These are phyloP conservation scores for Aphanoascus verrucosus DNA, from an alignment of 2,329 filamentous ascomycete species.

Conservation along the genomic window DNA sequence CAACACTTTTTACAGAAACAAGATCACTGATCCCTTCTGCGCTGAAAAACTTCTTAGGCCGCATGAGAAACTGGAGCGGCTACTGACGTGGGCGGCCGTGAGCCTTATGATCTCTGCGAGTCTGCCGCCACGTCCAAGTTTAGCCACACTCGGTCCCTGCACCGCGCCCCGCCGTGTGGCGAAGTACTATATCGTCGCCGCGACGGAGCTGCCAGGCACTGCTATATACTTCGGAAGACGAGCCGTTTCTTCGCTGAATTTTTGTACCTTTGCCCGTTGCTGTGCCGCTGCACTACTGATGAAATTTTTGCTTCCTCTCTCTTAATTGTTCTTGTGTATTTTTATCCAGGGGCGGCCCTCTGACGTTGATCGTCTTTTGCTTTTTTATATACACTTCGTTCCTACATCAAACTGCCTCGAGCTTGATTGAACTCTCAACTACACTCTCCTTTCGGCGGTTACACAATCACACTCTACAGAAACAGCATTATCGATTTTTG, in stretches of 20 bases:
- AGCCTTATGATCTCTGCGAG: background rate
- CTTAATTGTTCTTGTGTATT: background rate
- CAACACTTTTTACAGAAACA: background rate
- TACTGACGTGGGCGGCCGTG: constrained; percentile 7
- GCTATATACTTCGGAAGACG: background rate
- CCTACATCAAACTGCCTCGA: background rate
- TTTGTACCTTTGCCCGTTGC: background rate
- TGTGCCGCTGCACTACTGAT: background rate
- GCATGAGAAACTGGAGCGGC: background rate
- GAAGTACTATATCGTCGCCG: constrained; percentile 7
- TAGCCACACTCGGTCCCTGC: constrained; percentile 7
- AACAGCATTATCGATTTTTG: background rate
- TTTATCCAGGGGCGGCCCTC: background rate
- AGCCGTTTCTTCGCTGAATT: background rate
- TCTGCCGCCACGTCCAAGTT: constrained; percentile 8
- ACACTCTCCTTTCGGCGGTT: background rate
- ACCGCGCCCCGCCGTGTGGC: constrained; percentile 15
- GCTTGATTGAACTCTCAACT: background rate
- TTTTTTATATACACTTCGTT: background rate
- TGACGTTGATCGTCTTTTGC: constrained; percentile 1
- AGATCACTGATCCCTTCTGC: background rate
- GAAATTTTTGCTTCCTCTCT: background rate
- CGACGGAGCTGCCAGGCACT: background rate
- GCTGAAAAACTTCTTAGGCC: constrained; percentile 5
- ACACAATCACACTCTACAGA: background rate